Evolutionary conservation across 2,329 filamentous ascomycete species (phyloP), one percentile per base, ranked within the genome.

Genomic region (Boeremia exigua): DNA sequence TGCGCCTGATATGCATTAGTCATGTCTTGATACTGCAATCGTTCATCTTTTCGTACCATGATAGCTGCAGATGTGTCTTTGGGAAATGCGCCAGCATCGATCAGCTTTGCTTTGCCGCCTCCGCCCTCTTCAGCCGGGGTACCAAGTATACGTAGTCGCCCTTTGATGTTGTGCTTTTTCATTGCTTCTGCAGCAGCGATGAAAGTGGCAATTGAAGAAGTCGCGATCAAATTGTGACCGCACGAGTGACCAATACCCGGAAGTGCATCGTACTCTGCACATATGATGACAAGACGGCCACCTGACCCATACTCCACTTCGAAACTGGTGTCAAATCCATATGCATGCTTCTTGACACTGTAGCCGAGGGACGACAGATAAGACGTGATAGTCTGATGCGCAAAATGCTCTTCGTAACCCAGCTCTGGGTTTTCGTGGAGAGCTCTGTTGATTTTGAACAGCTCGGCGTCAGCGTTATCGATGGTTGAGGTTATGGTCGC

Each of bases 91-190:
- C 80, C 79, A 0, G 74, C 76, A 23, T 80, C 69, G 29, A 81
- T 74, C 11, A 82, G 66, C 29, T 75, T 79, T 48, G 82, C 78
- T 63, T 84, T 84, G 11, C 81, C 82, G 3, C 81, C 80, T 63
- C 79, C 79, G 60, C 80, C 79, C 69, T 84, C 82, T 62, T 84
- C 82, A 2, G 80, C 82, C 0, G 83, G 82, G 0, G 82, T 84
- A 15, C 83, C 82, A 34, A 83, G 77, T 30, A 84, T 65, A 8
- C 80, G 70, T 27, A 82, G 67, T 47, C 77, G 79, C 4, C 81
- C 81, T 0, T 76, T 63, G 2, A 85, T 69, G 1, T 68, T 60
- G 36, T 78, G 72, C 11, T 73, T 64, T 17, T 72, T 75, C 60
- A 84, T 72, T 2, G 80, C 65, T 25, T 78, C 69, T 0, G 79